Conservation (phyloP, 2,329 filamentous ascomycete species). For the Pseudogymnoascus sp. region DNA sequence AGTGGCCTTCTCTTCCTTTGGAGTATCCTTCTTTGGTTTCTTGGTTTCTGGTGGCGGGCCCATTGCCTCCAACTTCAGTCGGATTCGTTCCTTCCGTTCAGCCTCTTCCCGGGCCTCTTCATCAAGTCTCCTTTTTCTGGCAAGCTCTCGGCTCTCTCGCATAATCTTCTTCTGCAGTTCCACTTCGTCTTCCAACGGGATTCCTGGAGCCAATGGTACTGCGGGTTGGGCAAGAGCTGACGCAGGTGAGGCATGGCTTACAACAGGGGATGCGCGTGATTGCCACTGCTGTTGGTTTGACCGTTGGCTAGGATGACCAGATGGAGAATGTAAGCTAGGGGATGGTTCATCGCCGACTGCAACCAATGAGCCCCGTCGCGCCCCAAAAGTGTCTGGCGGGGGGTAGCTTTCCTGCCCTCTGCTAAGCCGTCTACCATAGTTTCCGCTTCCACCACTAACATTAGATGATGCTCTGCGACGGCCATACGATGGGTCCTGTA, state of each 20-base stretch:
- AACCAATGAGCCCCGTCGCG: constrained; percentile 41
- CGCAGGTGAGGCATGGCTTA: constrained; percentile 29
- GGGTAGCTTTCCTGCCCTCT: constrained; percentile 27
- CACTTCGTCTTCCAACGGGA: constrained; percentile 43
- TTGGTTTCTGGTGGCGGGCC: constrained; percentile 56
- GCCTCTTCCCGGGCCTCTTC: constrained; percentile 65
- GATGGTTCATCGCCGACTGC: constrained; percentile 45
- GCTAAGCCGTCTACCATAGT: constrained; percentile 41
- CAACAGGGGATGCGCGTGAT: constrained; percentile 29
- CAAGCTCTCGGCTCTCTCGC: constrained; percentile 60
- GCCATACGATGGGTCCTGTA: constrained; percentile 58
- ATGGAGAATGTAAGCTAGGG: constrained; percentile 32
- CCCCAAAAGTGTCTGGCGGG: constrained; percentile 31
- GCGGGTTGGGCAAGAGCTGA: constrained; percentile 27
- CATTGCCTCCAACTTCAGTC: constrained; percentile 62
- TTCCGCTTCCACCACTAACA: constrained; percentile 77
- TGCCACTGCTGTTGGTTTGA: constrained; percentile 31
- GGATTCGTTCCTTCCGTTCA: constrained; percentile 61
- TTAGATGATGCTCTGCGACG: constrained; percentile 83
- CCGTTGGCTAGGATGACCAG: constrained; percentile 24
- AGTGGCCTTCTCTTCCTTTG: constrained; percentile 38
- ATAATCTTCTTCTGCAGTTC: constrained; percentile 64
- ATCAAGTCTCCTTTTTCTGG: constrained; percentile 58
- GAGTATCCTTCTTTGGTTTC: constrained; percentile 44
- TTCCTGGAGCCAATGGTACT: constrained; percentile 22